These are phyloP conservation scores for Vitis cinerea DNA, from an alignment of 164 flowering plant species.

Conservation along the genomic window DNA sequence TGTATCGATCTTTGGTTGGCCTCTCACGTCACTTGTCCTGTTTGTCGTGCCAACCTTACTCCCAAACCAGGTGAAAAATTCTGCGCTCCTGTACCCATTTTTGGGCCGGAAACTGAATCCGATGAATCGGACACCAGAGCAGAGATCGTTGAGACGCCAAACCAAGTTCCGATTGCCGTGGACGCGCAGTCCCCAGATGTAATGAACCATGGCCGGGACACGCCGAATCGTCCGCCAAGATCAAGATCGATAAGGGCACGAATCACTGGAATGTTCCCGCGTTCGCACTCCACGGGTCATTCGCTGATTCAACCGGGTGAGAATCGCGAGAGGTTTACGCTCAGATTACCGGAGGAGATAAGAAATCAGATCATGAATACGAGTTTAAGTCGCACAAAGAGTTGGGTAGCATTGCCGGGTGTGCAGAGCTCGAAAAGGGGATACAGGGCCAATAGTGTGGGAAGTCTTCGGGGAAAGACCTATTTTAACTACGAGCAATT, in stretches of 20 bases:
- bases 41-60: conserved; percentile 50
- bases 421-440: conserved; percentile 35
- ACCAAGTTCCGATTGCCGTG: neutral
- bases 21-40: conserved; percentile 56
- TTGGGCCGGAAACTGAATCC: conserved; percentile 14
- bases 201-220: neutral
- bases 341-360: conserved; percentile 47
- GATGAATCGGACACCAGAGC: conserved; percentile 1
- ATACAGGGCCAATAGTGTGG: conserved; percentile 25
- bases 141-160: neutral
- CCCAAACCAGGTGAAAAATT: conserved; percentile 27
- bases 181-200: neutral
- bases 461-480: conserved; percentile 19
- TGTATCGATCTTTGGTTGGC: conserved; percentile 57
- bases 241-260: conserved; percentile 29
- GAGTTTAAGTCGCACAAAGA: conserved; percentile 32
- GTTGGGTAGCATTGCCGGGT: conserved; percentile 33
- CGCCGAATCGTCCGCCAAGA: conserved; percentile 7
- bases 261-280: conserved; percentile 17
- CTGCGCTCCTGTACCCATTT: neutral
- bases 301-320: conserved; percentile 42
- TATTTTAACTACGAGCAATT: conserved; percentile 21
- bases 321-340: conserved; percentile 46
- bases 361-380: conserved; percentile 36
- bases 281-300: conserved; percentile 52